Evolutionary conservation across 106 monocot genomes (phyloP), one percentile per base, ranked within the genome.

Genomic region (Amphibolis antarctica): DNA sequence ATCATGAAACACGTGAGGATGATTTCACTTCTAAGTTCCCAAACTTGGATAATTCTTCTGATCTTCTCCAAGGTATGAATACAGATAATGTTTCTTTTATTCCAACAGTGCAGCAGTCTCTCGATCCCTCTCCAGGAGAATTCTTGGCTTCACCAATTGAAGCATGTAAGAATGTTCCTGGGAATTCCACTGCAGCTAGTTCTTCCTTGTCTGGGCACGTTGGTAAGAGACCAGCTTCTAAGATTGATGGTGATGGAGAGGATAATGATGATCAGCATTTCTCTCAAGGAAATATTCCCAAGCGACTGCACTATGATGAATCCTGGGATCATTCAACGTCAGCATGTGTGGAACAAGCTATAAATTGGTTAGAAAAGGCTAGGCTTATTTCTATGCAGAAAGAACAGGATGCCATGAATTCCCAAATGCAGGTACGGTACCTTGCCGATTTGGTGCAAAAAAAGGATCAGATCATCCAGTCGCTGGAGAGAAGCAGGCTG

Each of bases 51-150:
- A 71, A 73, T 62, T 88, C 91, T 4, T 70, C 76, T 29, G 85
- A 88, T 52, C 80, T 99, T 44, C 76, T 91, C 1, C 87, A 81
- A 17, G 49, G 69, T 54, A 74, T 91, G 84, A 78, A 71, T 19
- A 61, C 57, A 17, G 74, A 46, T 15, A 63, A 72, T 66, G 63
- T 36, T 62, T 68, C 82, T 64, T 88, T 76, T 44, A 25, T 28
- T 55, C 68, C 49, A 17, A 66, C 73, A 21, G 44, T 71, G 55
- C 86, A 93, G 60, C 83, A 93, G 53, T 30, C 69, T 42, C 60
- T 75, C 9, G 79, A 79, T 29, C 71, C 65, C 63, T 53, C 66
- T 18, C 43, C 80, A 24, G 80, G 76, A 21, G 81, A 74, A 7
- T 65, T 73, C 28, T 53, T 76, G 53, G 59, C 53, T 51, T 66